These are phyloP conservation scores for Xylaria sp. DNA, from an alignment of 2,329 filamentous ascomycete genomes.

Conservation along the genomic window DNA sequence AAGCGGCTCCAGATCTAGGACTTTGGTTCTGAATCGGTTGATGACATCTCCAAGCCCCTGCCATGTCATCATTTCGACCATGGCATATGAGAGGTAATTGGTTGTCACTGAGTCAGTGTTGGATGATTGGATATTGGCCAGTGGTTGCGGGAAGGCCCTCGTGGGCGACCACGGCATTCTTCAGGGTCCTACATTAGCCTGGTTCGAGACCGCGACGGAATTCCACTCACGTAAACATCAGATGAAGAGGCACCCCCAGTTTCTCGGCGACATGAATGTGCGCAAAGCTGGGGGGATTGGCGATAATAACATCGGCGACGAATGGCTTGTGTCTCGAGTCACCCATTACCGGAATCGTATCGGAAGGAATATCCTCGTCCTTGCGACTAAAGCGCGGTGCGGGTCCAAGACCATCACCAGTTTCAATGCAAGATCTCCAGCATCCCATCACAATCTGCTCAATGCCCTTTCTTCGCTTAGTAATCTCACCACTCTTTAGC, in stretches of 20 bases:
- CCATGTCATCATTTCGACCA: constrained; percentile 94
- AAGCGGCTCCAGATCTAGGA: constrained; percentile 76
- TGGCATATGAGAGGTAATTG: constrained; percentile 84
- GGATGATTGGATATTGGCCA: constrained; percentile 77
- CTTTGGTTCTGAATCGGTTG: constrained; percentile 83
- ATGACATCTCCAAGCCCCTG: constrained; percentile 91
- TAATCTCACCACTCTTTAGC: constrained; percentile 73
- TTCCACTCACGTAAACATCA: constrained; percentile 75
- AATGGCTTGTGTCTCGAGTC: constrained; percentile 46
- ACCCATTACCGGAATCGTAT: constrained; percentile 34
- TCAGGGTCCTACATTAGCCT: constrained; percentile 31
- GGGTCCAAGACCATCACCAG: constrained; percentile 67
- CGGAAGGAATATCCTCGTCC: constrained; percentile 37
- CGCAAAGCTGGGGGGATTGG: constrained; percentile 74
- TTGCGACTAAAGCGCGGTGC: constrained; percentile 54
- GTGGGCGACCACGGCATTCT: constrained; percentile 90
- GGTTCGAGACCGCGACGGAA: not conserved
- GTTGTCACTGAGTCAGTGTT: constrained; percentile 75
- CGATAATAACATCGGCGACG: constrained; percentile 54
- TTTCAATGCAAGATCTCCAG: constrained; percentile 79
- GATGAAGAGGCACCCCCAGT: constrained; percentile 71
- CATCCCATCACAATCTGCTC: constrained; percentile 75
- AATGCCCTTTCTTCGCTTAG: constrained; percentile 73
- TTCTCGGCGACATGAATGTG: constrained; percentile 74
- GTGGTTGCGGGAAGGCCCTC: constrained; percentile 83